These are phyloP conservation scores for Ploettnerulaceae sp. DNA, from an alignment of 2,329 filamentous ascomycete genomes.

Conservation along the genomic window DNA sequence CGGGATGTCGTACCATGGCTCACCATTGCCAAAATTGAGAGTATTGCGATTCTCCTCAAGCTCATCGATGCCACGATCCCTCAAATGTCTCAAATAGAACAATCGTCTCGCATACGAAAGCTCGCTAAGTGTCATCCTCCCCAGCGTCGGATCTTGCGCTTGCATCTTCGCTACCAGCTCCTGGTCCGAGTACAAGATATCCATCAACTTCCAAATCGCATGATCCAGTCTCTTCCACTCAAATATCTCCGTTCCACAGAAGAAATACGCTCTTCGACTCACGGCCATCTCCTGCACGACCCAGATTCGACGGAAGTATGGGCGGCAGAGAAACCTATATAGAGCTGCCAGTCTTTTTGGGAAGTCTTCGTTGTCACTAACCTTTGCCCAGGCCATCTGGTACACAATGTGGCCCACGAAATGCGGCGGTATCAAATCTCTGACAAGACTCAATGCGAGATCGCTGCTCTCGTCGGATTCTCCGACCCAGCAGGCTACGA, in stretches of 20 bases:
- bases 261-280: background rate
- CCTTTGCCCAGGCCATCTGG: background rate
- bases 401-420: background rate
- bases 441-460: constrained; percentile 7
- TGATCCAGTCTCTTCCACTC: constrained; percentile 10
- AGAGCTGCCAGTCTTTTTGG: constrained; percentile 10
- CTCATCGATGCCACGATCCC: background rate
- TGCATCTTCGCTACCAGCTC: constrained; percentile 7
- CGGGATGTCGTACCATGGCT: constrained; percentile 1
- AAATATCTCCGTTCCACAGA: constrained; percentile 9
- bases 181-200: constrained; percentile 8
- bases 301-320: constrained; percentile 32
- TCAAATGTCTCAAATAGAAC: constrained; percentile 13
- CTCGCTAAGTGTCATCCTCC: constrained; percentile 1
- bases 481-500: constrained; percentile 8
- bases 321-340: constrained; percentile 11
- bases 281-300: constrained; percentile 36
- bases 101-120: constrained; percentile 8
- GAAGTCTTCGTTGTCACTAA: constrained; percentile 4
- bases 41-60: background rate
- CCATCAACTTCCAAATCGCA: constrained; percentile 9
- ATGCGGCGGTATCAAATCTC: background rate
- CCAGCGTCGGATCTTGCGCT: constrained; percentile 3
- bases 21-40: background rate
- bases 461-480: constrained; percentile 9